phyloP scores from a whole-genome alignment of 2,329 filamentous ascomycete genomes.

The Neofusicoccum sp. region DNA sequence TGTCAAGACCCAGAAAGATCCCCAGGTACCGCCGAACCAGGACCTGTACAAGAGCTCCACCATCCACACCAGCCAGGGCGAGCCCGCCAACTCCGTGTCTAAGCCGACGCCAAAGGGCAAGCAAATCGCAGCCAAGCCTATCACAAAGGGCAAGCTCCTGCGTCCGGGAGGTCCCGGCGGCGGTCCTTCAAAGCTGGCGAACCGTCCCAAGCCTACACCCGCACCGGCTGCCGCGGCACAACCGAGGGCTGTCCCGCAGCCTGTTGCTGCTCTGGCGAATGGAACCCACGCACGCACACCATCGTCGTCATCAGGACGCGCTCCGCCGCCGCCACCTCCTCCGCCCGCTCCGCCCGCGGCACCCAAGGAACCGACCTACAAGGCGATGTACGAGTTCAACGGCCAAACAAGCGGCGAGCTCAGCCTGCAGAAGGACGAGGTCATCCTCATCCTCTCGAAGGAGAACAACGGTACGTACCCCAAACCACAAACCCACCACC shows the following conservation, averaged over 20 bases:
- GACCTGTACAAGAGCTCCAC: slow-evolving; percentile 94
- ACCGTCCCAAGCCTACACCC: slow-evolving; percentile 41
- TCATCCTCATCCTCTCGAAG: slow-evolving; percentile 90
- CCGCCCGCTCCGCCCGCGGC: slow-evolving; percentile 64
- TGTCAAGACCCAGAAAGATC: slow-evolving; percentile 90
- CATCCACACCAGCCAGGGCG: slow-evolving; percentile 83
- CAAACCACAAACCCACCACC: background rate
- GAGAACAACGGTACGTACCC: slow-evolving; percentile 80
- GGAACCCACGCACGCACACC: slow-evolving; percentile 48
- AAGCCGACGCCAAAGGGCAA: slow-evolving; percentile 85
- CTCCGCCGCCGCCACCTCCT: slow-evolving; percentile 62
- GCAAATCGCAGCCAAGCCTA: slow-evolving; percentile 82
- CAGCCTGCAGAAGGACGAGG: slow-evolving; percentile 74
- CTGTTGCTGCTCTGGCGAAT: slow-evolving; percentile 55
- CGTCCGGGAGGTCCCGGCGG: slow-evolving; percentile 86
- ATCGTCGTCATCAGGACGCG: slow-evolving; percentile 50
- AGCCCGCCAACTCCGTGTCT: slow-evolving; percentile 80
- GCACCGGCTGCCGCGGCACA: slow-evolving; percentile 36
- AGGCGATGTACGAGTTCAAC: slow-evolving; percentile 89
- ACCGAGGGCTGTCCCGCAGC: slow-evolving; percentile 56
- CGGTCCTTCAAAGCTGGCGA: slow-evolving; percentile 71
- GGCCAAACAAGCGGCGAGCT: slow-evolving; percentile 86
- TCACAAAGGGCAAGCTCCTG: slow-evolving; percentile 90
- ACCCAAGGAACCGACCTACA: slow-evolving; percentile 74
- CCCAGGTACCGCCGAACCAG: slow-evolving; percentile 62